Conservation (phyloP, 768 basidiomycete genomes). For the Lentinula lateritia region DNA sequence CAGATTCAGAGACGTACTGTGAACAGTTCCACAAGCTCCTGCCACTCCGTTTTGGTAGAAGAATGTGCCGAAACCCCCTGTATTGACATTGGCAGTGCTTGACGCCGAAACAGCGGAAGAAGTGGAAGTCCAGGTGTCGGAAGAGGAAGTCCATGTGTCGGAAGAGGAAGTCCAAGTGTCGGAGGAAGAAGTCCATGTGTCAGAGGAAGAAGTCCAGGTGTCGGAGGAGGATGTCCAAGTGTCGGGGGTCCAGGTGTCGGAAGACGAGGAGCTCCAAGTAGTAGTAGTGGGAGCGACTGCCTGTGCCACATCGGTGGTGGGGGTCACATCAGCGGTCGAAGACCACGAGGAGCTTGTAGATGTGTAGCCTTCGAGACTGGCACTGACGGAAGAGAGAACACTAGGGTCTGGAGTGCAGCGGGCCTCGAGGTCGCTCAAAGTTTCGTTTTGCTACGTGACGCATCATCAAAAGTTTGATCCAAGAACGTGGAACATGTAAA, state of each 20-base stretch:
- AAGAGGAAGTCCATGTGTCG: conserved; percentile 4
- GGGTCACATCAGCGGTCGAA: conserved; percentile 19
- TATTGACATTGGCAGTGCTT: conserved; percentile 16
- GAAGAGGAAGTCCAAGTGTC: conserved; percentile 12
- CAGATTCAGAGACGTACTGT: not conserved
- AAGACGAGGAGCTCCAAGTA: not conserved
- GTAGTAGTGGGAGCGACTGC: conserved; percentile 15
- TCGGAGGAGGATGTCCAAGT: not conserved
- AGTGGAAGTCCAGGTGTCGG: not conserved
- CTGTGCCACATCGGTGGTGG: conserved; percentile 22
- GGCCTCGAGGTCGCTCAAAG: conserved; percentile 45
- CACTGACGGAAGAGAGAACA: conserved; percentile 41
- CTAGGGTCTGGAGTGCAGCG: conserved; percentile 33
- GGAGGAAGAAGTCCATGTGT: conserved; percentile 14
- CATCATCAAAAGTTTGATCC: not conserved
- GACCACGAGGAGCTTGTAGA: conserved; percentile 16
- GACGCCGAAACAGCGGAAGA: not conserved
- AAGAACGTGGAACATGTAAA: conserved; percentile 4
- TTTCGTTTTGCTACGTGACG: not conserved
- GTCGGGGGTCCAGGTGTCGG: not conserved
- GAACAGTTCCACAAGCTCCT: conserved; percentile 69
- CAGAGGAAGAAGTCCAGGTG: not conserved
- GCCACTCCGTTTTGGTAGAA: conserved; percentile 68
- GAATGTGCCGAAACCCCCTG: conserved; percentile 52
- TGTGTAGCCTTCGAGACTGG: conserved; percentile 16